These are phyloP conservation scores for Trypanosoma boissoni DNA, from an alignment of 208 protist genomes.

Conservation along the genomic window DNA sequence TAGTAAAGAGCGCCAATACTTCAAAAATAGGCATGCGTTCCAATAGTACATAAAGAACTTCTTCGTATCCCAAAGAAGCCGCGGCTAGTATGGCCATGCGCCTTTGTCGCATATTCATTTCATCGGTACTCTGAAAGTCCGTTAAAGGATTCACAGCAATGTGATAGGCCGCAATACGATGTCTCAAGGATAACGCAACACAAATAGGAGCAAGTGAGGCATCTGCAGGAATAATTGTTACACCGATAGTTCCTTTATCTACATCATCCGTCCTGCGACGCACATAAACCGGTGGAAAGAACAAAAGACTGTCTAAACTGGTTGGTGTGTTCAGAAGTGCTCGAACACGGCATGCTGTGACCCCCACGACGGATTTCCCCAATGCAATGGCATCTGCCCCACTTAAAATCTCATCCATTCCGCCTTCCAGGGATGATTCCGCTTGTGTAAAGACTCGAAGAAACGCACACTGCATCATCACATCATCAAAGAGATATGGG, in stretches of 20 bases:
- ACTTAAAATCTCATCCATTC: conserved; percentile 6
- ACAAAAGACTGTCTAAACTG: conserved; percentile 25
- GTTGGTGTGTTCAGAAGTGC: conserved; percentile 23
- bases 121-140: conserved; percentile 33
- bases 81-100: conserved; percentile 54
- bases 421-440: neutral
- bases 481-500: conserved; percentile 23
- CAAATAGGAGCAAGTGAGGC: conserved; percentile 57
- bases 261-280: conserved; percentile 52
- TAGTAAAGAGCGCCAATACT: conserved; percentile 51
- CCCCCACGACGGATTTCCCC: neutral
- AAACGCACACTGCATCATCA: conserved; percentile 21
- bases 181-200: conserved; percentile 46
- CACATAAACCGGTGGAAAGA: conserved; percentile 51
- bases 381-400: conserved; percentile 8
- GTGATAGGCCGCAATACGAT: conserved; percentile 51
- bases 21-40: conserved; percentile 67
- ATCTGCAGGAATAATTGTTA: conserved; percentile 53
- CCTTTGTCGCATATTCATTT: conserved; percentile 33
- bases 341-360: conserved; percentile 16
- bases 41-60: conserved; percentile 65
- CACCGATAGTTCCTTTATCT: conserved; percentile 15
- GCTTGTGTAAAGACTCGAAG: conserved; percentile 17
- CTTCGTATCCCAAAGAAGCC: conserved; percentile 63
- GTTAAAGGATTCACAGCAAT: conserved; percentile 64